phyloP scores from a whole-genome alignment of 305 asterid species.

The Solanum hybrid region DNA sequence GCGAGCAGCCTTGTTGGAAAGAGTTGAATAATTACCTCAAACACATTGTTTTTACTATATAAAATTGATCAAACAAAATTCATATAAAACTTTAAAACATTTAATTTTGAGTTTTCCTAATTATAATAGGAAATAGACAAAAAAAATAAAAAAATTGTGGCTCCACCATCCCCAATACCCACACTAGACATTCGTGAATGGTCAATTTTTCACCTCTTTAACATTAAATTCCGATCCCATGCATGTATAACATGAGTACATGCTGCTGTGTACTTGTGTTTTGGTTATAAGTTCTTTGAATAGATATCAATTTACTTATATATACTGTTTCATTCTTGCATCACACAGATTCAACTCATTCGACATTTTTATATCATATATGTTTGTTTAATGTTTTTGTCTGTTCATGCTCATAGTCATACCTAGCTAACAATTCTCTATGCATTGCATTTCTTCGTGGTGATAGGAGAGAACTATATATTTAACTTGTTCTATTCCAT shows the following conservation, averaged over 20 bases:
- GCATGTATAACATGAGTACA: not conserved
- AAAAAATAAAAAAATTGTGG: not conserved
- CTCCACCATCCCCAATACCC: not conserved
- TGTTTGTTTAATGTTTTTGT: not conserved
- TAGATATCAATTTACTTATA: not conserved
- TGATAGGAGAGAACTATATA: not conserved
- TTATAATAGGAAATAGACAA: not conserved
- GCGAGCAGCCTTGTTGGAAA: not conserved
- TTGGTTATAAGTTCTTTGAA: not conserved
- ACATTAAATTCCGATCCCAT: not conserved
- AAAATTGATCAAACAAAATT: not conserved
- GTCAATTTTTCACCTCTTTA: not conserved
- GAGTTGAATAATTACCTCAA: not conserved
- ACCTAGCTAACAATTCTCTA: not conserved
- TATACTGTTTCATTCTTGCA: not conserved
- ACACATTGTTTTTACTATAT: not conserved
- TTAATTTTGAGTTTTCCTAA: not conserved
- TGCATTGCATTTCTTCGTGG: not conserved
- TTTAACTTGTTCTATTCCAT: not conserved
- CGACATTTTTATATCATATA: not conserved
- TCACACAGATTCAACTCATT: not conserved
- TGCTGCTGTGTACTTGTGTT: not conserved
- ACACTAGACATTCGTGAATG: not conserved
- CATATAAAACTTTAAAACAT: not conserved
- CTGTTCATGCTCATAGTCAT: not conserved